These are phyloP conservation scores for Stachybotrys chlorohalonatus DNA, from an alignment of 2,329 filamentous ascomycete species.

Conservation along the genomic window DNA sequence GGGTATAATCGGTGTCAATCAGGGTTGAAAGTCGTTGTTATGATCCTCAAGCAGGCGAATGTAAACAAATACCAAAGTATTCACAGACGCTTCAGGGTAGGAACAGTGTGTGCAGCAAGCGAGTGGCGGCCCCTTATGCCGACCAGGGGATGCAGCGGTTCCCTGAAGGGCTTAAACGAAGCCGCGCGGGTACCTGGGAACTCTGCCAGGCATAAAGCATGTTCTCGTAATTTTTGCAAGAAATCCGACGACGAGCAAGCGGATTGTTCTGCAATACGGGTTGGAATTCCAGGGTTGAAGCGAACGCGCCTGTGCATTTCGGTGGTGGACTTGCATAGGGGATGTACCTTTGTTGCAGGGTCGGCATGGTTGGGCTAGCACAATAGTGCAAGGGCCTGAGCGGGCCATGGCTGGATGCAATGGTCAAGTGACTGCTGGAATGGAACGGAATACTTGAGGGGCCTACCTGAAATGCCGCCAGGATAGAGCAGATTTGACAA, in stretches of 20 bases:
- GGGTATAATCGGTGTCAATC: too few species aligned
- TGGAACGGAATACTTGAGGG: background rate
- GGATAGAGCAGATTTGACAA: background rate
- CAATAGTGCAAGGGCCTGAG: background rate
- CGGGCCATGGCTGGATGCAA: background rate
- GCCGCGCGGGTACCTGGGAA: background rate
- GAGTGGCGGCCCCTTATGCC: background rate
- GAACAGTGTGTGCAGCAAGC: too few species aligned
- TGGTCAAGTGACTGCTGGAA: conserved; percentile 1
- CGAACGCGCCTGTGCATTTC: background rate
- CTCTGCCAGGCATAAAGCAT: background rate
- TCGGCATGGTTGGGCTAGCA: background rate
- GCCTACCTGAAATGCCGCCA: background rate
- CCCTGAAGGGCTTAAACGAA: background rate
- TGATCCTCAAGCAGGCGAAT: too few species aligned
- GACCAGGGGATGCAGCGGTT: background rate
- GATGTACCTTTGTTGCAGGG: background rate
- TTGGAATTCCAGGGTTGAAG: background rate
- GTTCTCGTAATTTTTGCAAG: background rate
- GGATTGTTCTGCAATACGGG: too few species aligned
- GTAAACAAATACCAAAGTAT: too few species aligned
- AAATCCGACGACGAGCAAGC: background rate
- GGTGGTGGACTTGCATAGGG: background rate
- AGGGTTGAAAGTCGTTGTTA: too few species aligned
- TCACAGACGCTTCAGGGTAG: too few species aligned